A percentile compares a stretch with the other conserved stretches of the same genome.
phyloP scores from a whole-genome alignment of 2,329 filamentous ascomycete genomes.

The Colletotrichum sp. region DNA sequence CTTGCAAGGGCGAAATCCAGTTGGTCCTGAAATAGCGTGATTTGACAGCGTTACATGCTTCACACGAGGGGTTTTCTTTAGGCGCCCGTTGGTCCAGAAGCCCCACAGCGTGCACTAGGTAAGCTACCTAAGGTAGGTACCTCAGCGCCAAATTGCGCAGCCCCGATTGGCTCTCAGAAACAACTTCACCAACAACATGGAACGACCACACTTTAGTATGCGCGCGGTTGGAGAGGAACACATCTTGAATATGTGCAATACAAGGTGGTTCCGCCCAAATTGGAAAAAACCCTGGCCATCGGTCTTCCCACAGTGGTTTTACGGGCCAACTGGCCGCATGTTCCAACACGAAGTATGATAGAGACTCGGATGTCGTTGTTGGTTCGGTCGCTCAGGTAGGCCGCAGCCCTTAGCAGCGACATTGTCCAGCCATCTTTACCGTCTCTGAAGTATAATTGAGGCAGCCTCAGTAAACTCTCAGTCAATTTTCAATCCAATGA shows the following conservation, averaged over 20 bases:
- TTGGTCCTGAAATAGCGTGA: neutral
- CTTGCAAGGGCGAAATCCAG: too few species aligned
- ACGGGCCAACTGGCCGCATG: neutral
- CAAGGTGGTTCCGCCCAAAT: neutral
- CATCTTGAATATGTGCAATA: neutral
- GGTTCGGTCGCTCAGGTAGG: neutral
- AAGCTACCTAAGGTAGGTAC: too few species aligned
- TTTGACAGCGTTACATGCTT: neutral
- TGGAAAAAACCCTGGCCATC: accelerated
- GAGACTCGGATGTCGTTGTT: neutral
- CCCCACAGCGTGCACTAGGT: too few species aligned
- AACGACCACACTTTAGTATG: neutral
- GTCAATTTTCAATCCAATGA: accelerated
- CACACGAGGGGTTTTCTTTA: neutral
- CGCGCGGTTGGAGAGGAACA: neutral
- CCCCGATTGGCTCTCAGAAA: neutral
- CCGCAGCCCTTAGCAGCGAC: neutral
- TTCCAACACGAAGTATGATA: neutral
- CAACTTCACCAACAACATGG: neutral
- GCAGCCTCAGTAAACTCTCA: neutral
- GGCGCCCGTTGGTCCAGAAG: neutral
- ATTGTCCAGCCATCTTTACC: neutral
- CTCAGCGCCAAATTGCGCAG: neutral
- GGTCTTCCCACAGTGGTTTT: neutral
- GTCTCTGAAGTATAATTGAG: too few species aligned